phyloP scores from a whole-genome alignment of 129 eudicot species.

The Tagetes patula region DNA sequence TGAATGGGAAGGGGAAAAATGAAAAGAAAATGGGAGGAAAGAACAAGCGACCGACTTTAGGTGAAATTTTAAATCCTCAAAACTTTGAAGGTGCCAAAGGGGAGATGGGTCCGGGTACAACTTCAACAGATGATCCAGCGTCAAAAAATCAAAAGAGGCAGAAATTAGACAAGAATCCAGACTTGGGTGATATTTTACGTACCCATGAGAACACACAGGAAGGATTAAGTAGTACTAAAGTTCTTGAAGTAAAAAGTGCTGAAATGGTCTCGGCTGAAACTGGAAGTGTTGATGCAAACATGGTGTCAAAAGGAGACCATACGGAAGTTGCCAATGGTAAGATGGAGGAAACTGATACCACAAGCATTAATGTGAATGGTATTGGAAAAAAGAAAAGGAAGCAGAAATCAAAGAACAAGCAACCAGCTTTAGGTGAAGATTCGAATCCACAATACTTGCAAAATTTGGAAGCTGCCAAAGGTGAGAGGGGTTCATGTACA shows the following conservation, averaged over 20 bases:
- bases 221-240: not conserved
- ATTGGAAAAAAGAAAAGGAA: constrained; percentile 9
- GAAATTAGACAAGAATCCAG: constrained; percentile 9
- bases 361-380: constrained; percentile 5
- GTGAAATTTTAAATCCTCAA: constrained; percentile 19
- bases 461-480: constrained; percentile 11
- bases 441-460: not conserved
- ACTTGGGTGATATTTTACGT: constrained; percentile 18
- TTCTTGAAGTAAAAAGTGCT: not conserved
- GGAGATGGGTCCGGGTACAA: constrained; percentile 13
- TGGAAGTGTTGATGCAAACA: not conserved
- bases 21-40: not conserved
- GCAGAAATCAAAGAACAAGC: not conserved
- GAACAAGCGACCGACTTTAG: not conserved
- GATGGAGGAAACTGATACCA: not conserved
- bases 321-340: not conserved
- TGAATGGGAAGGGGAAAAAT: not conserved
- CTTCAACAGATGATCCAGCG: not conserved
- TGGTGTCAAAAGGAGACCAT: constrained; percentile 8
- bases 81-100: constrained; percentile 5
- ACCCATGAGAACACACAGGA: not conserved
- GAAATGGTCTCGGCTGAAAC: not conserved
- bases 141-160: constrained; percentile 11
- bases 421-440: constrained; percentile 8
- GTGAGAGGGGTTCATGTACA: constrained; percentile 19